Percentiles rank a stretch among this genome's conserved stretches.
These are phyloP conservation scores for Botrytis aclada DNA, from an alignment of 2,329 filamentous ascomycete genomes.

Conservation along the genomic window DNA sequence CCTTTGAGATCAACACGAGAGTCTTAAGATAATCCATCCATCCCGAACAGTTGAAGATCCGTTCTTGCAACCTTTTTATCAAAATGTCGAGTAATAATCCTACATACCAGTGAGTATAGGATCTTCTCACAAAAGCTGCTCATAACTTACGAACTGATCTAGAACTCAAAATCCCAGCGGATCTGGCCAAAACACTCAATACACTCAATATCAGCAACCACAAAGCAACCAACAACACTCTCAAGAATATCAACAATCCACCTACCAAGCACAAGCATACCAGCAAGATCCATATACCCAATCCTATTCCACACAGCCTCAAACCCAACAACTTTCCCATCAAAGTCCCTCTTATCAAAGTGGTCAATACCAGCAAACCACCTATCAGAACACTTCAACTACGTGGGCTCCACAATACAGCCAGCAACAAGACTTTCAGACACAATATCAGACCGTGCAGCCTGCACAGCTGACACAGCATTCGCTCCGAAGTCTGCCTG, in stretches of 20 bases:
- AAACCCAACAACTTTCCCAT: not conserved
- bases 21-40: too few species aligned
- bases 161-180: not conserved
- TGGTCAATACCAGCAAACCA: not conserved
- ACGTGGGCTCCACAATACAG: not conserved
- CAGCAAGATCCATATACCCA: not conserved
- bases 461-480: not conserved
- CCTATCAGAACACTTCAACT: not conserved
- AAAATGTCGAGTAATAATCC: not conserved
- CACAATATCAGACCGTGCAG: not conserved
- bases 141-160: not conserved
- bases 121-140: not conserved
- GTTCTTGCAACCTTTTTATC: not conserved
- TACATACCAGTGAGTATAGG: constrained; percentile 6
- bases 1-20: too few species aligned
- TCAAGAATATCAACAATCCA: not conserved
- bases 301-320: not conserved
- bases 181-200: not conserved
- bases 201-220: not conserved
- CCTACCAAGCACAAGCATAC: not conserved
- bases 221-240: not conserved
- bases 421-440: not conserved
- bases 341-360: not conserved
- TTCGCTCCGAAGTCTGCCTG: not conserved
- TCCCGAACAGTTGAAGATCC: not conserved